Evolutionary conservation across 2,329 filamentous ascomycete species (phyloP).

Genomic region (Bipolaris victoriae): DNA sequence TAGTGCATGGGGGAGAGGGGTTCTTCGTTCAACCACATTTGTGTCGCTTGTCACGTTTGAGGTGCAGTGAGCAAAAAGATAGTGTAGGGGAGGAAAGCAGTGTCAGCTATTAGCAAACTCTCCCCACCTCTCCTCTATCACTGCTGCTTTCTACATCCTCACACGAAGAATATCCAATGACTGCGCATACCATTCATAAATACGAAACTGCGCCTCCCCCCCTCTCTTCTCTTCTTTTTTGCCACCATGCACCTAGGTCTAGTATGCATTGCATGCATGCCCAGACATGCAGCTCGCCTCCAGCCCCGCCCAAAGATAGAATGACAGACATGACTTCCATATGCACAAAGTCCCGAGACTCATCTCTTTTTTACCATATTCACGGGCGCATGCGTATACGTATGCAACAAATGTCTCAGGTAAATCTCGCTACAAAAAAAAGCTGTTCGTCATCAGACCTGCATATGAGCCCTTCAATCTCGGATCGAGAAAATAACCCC

Average conservation of each 20-base stretch:
- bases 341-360: slow-evolving; percentile 14
- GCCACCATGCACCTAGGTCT: background rate
- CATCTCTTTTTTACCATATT: slow-evolving; percentile 3
- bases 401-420: slow-evolving; percentile 10
- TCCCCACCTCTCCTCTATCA: no score
- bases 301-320: slow-evolving; percentile 8
- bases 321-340: slow-evolving; percentile 4
- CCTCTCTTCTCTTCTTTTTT: background rate
- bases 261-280: background rate
- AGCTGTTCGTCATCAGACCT: slow-evolving; percentile 9
- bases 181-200: background rate
- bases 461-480: background rate
- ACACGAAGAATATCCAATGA: background rate
- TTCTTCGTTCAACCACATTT: background rate
- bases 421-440: background rate
- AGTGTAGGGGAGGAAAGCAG: background rate
- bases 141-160: no score
- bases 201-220: background rate
- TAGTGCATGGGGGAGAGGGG: background rate
- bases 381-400: background rate
- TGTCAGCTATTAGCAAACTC: background rate
- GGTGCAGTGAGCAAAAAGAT: background rate
- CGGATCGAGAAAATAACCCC: background rate
- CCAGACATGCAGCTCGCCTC: background rate
- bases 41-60: background rate